phyloP scores from a whole-genome alignment of 495 filamentous ascomycete species.

The Trypethelium eluteriae region DNA sequence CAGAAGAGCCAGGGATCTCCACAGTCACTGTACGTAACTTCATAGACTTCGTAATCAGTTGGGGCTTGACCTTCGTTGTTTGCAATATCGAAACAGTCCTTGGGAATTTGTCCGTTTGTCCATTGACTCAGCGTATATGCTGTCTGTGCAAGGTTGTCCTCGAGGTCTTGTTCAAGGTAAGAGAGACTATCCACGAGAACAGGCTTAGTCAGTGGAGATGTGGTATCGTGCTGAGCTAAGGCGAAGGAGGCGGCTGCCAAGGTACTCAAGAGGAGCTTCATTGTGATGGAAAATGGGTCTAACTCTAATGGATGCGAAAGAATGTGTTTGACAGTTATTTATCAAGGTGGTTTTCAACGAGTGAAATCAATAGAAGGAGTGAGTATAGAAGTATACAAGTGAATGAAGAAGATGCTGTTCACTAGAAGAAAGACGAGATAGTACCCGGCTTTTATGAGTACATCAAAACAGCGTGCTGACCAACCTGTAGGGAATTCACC shows the following conservation, averaged over 20 bases:
- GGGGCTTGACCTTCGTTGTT: constrained; percentile 17
- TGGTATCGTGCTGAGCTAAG: neutral
- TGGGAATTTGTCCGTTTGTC: constrained; percentile 27
- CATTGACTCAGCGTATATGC: constrained; percentile 16
- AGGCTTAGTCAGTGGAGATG: neutral
- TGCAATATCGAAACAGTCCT: constrained; percentile 25
- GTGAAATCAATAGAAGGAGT: neutral
- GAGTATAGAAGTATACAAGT: neutral
- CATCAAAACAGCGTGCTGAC: neutral
- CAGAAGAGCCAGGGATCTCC: constrained; percentile 32
- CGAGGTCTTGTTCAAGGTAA: constrained; percentile 18
- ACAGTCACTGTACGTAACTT: constrained; percentile 33
- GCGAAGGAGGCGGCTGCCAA: neutral
- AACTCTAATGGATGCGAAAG: neutral
- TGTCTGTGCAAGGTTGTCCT: constrained; percentile 14
- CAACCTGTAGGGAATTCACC: neutral
- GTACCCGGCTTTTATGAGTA: neutral
- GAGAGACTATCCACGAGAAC: neutral
- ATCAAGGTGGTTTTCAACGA: neutral
- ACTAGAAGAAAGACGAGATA: neutral
- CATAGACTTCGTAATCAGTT: constrained; percentile 29
- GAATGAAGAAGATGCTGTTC: neutral
- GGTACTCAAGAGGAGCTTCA: neutral
- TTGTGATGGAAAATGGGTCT: neutral
- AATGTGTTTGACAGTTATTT: neutral